Base-by-base conservation (phyloP, 805 yeast species). In the Candida orba region DNA sequence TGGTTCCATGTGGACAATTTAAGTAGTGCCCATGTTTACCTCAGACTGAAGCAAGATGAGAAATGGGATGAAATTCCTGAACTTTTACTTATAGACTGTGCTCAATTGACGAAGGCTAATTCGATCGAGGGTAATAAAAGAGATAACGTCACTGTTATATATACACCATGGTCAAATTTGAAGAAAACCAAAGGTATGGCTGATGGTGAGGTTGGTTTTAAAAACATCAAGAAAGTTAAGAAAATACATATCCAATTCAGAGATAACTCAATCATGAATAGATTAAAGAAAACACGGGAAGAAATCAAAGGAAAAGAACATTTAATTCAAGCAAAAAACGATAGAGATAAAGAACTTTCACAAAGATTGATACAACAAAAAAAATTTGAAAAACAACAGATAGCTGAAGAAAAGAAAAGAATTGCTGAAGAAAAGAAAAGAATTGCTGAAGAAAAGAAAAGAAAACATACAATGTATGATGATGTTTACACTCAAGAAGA, bases 1-100 rank as follows among this genome's bases (percentile, higher is more conserved):
- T 85, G 95, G 91, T 85, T 86, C 56, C 95, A 84, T 60, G 88
- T 82, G 8, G 90, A 83, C 51, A 81, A 80, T 50, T 67, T 78
- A 39, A 80, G 88, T 4, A 79, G 88, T 36, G 93, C 90, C 0
- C 95, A 86, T 58, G 72, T 86, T 9, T 86, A 86, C 53, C 64
- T 84, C 24, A 73, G 86, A 44, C 60, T 81, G 18, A 65, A 70
- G 3, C 56, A 58, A 3, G 75, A 71, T 20, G 79, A 74, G 42
- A 40, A 56, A 20, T 63, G 75, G 59, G 74, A 69, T 5, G 65
- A 64, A 23, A 73, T 84, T 15, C 83, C 83, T 2, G 66, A 67
- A 14, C 71, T 63, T 3, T 65, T 82, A 0, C 56, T 84, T 10
- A 62, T 58, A 32, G 81, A 75, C 48, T 74, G 81, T 38, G 81